These are phyloP conservation scores for Tephrocybe sp. DNA, from an alignment of 768 basidiomycete genomes.

Conservation along the genomic window DNA sequence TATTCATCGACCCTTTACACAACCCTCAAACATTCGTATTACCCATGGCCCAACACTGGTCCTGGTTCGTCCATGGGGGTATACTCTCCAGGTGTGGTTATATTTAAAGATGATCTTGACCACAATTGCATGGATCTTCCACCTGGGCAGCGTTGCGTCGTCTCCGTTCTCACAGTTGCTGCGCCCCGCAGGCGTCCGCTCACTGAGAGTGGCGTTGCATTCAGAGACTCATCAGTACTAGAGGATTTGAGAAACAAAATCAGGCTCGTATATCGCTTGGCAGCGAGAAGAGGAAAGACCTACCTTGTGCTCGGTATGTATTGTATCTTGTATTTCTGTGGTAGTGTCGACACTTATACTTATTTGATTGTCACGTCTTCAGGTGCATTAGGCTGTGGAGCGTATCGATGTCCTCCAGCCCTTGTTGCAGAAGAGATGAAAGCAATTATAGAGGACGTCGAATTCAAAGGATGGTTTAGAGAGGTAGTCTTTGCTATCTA, in stretches of 20 bases:
- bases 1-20: slow-evolving; percentile 44
- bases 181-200: slow-evolving; percentile 32
- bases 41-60: slow-evolving; percentile 47
- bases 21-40: slow-evolving; percentile 36
- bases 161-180: slow-evolving; percentile 46
- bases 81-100: slow-evolving; percentile 42
- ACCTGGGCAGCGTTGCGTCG: slow-evolving; percentile 27
- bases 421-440: slow-evolving; percentile 42
- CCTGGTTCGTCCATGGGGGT: slow-evolving; percentile 35
- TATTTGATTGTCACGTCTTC: not conserved
- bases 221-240: slow-evolving; percentile 23
- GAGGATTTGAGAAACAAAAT: slow-evolving; percentile 41
- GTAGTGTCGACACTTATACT: not conserved
- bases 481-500: slow-evolving; percentile 41
- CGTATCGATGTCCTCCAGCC: slow-evolving; percentile 36
- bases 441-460: slow-evolving; percentile 33
- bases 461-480: slow-evolving; percentile 41
- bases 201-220: slow-evolving; percentile 21
- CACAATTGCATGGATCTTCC: slow-evolving; percentile 35
- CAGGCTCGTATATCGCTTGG: slow-evolving; percentile 40
- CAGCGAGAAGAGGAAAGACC: slow-evolving; percentile 31
- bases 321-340: not conserved
- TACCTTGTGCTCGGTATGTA: slow-evolving; percentile 36
- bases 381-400: slow-evolving; percentile 47
- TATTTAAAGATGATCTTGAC: slow-evolving; percentile 46